Base-by-base conservation (phyloP, 495 filamentous ascomycete species). In the Hypoxylon perforatum region DNA sequence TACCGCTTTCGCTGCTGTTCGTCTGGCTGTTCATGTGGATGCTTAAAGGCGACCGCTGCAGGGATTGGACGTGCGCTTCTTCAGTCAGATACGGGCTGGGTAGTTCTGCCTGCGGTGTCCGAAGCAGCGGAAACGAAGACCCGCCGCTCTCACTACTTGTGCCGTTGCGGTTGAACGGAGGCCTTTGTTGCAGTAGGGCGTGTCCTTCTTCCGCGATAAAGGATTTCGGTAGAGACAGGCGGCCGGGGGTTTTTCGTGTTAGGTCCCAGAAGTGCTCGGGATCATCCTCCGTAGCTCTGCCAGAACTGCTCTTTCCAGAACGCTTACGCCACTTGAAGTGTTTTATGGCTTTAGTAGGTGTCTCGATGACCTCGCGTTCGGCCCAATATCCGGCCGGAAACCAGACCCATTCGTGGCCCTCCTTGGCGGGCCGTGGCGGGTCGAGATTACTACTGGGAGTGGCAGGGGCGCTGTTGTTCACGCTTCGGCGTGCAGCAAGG, bases 301-400 rank as follows among this genome's bases (percentile, higher is more conserved):
- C 71, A 41, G 69, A 74, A 36, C 67, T 68, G 41, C 77, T 78
- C 56, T 77, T 80, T 36, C 59, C 56, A 1, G 77, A 78, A 15
- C 74, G 68, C 38, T 64, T 76, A 25, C 76, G 68, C 75, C 80
- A 78, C 46, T 64, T 77, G 70, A 76, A 80, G 18, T 71, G 38
- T 47, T 58, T 71, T 45, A 61, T 71, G 47, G 71, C 74, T 62
- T 72, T 76, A 30, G 71, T 53, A 22, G 73, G 64, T n/a, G 23
- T 49, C 36, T 66, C 67, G 15, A 62, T 61, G 25, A 76, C 67
- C 51, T 82, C 75, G 9, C 83, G 76, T 67, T 86, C 83, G 9
- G 83, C 82, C 83, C 82, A 85, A 61, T 83, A 85, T 6, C 83
- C 83, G 36, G 80, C 79, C 0, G 83, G 82, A 65, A 81, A 85